Evolutionary conservation across 352 stramenopile species (phyloP).

Genomic region (Albugo candida): DNA sequence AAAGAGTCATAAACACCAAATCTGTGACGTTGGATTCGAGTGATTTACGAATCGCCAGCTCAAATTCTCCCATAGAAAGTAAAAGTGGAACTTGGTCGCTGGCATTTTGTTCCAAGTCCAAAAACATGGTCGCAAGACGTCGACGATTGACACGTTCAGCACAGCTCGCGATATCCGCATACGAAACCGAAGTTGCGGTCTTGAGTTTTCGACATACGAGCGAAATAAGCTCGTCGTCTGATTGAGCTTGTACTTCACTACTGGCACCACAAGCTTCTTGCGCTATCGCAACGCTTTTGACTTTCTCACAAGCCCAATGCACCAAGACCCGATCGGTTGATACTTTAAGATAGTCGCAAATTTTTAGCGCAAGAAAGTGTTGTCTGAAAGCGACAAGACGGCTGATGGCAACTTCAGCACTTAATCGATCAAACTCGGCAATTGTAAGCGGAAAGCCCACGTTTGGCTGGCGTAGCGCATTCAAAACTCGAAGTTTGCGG

Average conservation of each 20-base stretch:
- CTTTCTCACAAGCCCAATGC: conserved; percentile 81
- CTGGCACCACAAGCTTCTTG: neutral
- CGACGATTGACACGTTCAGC: conserved; percentile 62
- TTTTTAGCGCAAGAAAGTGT: conserved; percentile 81
- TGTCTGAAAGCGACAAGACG: conserved; percentile 66
- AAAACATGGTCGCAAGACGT: conserved; percentile 76
- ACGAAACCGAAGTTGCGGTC: conserved; percentile 56
- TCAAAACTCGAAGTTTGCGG: conserved; percentile 79
- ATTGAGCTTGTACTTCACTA: neutral
- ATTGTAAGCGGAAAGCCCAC: conserved; percentile 70
- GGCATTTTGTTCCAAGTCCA: conserved; percentile 76
- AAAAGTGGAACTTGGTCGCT: conserved; percentile 77
- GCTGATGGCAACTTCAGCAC: conserved; percentile 68
- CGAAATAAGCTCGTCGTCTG: conserved; percentile 66
- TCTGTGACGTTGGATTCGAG: conserved; percentile 79
- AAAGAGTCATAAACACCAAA: conserved; percentile 78
- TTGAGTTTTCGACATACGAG: conserved; percentile 74
- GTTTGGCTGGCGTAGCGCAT: conserved; percentile 61
- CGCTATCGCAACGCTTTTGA: conserved; percentile 25
- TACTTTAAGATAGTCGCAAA: conserved; percentile 77
- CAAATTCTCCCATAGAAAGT: conserved; percentile 81
- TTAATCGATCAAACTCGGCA: conserved; percentile 63
- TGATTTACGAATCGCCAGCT: conserved; percentile 76
- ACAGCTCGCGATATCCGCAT: conserved; percentile 66
- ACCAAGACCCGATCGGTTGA: conserved; percentile 78